Evolutionary conservation across 164 flowering plant genomes (phyloP).

Genomic region (Macadamia tetraphylla): DNA sequence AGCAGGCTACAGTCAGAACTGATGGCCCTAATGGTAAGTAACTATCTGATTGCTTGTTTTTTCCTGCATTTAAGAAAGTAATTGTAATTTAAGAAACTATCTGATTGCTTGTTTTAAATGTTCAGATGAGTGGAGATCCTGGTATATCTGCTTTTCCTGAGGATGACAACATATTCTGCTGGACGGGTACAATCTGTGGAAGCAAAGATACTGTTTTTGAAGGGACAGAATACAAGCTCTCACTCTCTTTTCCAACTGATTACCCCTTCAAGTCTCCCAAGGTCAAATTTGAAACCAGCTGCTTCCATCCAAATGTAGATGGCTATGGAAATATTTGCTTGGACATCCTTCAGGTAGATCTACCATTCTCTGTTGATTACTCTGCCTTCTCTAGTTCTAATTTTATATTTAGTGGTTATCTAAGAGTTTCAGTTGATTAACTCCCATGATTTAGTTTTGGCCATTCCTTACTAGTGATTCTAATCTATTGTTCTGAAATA

Average conservation of each 20-base stretch:
- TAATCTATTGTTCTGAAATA: background rate
- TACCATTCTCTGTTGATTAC: too few relatives aligned
- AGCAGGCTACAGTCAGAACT: constrained; percentile 16
- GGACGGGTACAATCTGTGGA: constrained; percentile 97
- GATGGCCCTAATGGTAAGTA: constrained; percentile 14
- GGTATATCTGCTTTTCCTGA: constrained; percentile 92
- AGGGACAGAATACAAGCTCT: constrained; percentile 80
- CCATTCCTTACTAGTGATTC: background rate
- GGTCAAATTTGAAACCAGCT: constrained; percentile 77
- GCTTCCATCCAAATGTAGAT: constrained; percentile 95
- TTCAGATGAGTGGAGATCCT: constrained; percentile 78
- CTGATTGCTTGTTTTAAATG: background rate
- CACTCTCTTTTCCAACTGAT: constrained; percentile 61
- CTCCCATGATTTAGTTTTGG: background rate
- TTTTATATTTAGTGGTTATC: background rate
- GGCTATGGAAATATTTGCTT: constrained; percentile 79
- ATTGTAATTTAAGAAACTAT: background rate
- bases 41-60: background rate
- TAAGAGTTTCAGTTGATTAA: background rate
- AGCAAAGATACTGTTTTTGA: constrained; percentile 94
- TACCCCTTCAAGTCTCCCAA: constrained; percentile 95
- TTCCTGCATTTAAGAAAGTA: too few relatives aligned
- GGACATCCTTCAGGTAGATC: constrained; percentile 83
- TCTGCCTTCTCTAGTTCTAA: background rate
- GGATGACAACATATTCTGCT: constrained; percentile 85